Evolutionary conservation across 169 alveolate species (phyloP), one percentile per base, ranked within the genome.

Genomic region (Eimeria brunetti): DNA sequence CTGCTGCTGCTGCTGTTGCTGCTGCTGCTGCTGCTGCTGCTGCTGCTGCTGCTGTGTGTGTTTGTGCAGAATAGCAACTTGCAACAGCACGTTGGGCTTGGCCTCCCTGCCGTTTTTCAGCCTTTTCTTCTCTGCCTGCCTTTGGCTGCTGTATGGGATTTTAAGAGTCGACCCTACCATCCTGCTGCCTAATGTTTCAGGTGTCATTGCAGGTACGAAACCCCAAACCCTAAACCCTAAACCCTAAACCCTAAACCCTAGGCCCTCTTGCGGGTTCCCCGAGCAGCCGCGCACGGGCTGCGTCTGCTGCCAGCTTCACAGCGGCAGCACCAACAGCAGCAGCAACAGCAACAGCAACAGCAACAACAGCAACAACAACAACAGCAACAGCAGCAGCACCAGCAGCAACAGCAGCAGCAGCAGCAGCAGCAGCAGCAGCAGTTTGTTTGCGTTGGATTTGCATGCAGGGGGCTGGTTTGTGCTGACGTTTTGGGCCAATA

Each of bases 81-180:
- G 91, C 60, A 60, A 76, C 85, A 91, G 91, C 85, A 91, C 95
- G 1, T 44, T 73, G 33, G 95, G 88, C 8, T 51, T 91, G 36
- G 67, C 62, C 5, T 41, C 83, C 11, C 91, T 91, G 14, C 95
- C 95, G 22, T 91, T 53, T 44, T 71, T 91, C 62, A 76, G 73
- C 62, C 85, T 91, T 3, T 75, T 91, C 20, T 78, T 91, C 73
- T 91, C 95, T 24, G 95, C 95, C 33, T 49, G 64, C 30, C 64
- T 91, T 2, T 91, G 95, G 95, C 83, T 91, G 30, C 84, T 67
- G 24, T 91, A 91, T 46, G 95, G 95, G 38, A 12, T 78, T 16
- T 73, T 91, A 41, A 16, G 49, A 36, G 83, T 76, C 20, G 95
- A 91, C 49, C 81, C 88, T 24, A 71, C 88, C 62, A 71, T 91